A percentile compares a stretch with the other conserved stretches of the same genome.
These are phyloP conservation scores for Mycena venus DNA, from an alignment of 768 basidiomycete genomes.

Conservation along the genomic window DNA sequence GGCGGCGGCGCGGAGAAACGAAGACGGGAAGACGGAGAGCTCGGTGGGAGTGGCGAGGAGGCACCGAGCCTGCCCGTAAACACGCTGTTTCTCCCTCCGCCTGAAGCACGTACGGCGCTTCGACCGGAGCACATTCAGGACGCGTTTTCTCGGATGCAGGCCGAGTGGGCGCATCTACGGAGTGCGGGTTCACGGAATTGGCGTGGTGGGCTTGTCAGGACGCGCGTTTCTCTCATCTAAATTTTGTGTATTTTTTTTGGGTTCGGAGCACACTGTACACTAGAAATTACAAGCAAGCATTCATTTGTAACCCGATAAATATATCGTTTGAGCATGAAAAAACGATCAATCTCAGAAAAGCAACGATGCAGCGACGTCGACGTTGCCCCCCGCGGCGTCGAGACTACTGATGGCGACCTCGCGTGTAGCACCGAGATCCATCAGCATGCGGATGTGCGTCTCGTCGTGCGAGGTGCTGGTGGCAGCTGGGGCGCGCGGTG, in stretches of 20 bases:
- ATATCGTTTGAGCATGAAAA: slow-evolving; percentile 10
- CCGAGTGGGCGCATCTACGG: slow-evolving; percentile 84
- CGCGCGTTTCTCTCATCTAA: slow-evolving; percentile 84
- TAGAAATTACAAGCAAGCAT: slow-evolving; percentile 37
- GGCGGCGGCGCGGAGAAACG: slow-evolving; percentile 66
- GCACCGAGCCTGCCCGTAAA: slow-evolving; percentile 68
- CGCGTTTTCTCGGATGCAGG: slow-evolving; percentile 92
- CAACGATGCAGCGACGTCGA: slow-evolving; percentile 90
- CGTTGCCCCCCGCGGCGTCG: slow-evolving; percentile 85
- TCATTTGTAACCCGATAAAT: slow-evolving; percentile 27
- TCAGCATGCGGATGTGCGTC: slow-evolving; percentile 69
- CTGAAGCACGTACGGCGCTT: slow-evolving; percentile 83
- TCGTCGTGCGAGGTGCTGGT: slow-evolving; percentile 57
- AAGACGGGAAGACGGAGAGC: slow-evolving; percentile 66
- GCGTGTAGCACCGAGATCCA: slow-evolving; percentile 83
- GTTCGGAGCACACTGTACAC: slow-evolving; percentile 38
- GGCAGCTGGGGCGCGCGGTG: slow-evolving; percentile 41
- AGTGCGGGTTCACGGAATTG: slow-evolving; percentile 92
- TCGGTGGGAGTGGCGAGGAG: slow-evolving; percentile 73
- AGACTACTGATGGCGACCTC: slow-evolving; percentile 84
- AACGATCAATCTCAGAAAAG: slow-evolving; percentile 66
- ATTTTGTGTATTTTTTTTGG: slow-evolving; percentile 34
- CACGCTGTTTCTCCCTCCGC: slow-evolving; percentile 84
- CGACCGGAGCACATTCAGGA: slow-evolving; percentile 91
- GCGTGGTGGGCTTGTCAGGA: slow-evolving; percentile 87